Percentiles rank a stretch among this genome's conserved stretches.
phyloP scores from a whole-genome alignment of 1,139 yeast species.

The Scheffersomyces segobiensis region DNA sequence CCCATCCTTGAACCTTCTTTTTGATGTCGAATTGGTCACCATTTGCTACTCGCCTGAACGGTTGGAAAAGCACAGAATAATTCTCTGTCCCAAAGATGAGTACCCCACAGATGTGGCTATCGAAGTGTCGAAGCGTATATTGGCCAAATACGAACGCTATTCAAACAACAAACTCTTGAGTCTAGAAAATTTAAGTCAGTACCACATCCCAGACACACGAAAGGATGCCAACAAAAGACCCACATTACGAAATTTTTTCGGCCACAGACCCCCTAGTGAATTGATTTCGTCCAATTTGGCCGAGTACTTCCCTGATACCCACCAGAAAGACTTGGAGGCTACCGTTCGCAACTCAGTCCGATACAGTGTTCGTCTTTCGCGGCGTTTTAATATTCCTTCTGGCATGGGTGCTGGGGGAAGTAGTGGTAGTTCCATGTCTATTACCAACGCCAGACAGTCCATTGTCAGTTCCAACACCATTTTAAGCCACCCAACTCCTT shows the following conservation, averaged over 20 bases:
- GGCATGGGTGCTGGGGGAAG: slow-evolving; percentile 19
- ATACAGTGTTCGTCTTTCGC: slow-evolving; percentile 64
- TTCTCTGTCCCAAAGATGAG: slow-evolving; percentile 65
- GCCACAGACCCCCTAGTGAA: slow-evolving; percentile 93
- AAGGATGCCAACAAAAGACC: slow-evolving; percentile 12
- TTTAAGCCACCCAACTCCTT: slow-evolving; percentile 16
- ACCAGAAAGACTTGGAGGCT: slow-evolving; percentile 67
- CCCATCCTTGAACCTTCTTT: slow-evolving; percentile 48
- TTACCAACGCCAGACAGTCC: slow-evolving; percentile 19
- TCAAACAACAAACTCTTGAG: slow-evolving; percentile 11
- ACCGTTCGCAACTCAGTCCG: slow-evolving; percentile 84
- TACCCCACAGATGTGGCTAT: slow-evolving; percentile 68
- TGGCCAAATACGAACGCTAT: slow-evolving; percentile 33
- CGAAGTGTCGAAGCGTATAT: slow-evolving; percentile 55
- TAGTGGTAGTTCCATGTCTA: slow-evolving; percentile 19
- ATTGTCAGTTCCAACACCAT: slow-evolving; percentile 24
- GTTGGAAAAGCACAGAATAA: slow-evolving; percentile 68
- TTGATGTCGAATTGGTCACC: slow-evolving; percentile 79
- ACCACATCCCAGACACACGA: slow-evolving; percentile 25
- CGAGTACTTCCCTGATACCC: slow-evolving; percentile 89
- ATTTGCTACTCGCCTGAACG: slow-evolving; percentile 77
- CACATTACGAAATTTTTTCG: slow-evolving; percentile 60
- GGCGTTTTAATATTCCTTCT: slow-evolving; percentile 33
- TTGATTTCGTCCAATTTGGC: slow-evolving; percentile 85
- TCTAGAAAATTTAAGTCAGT: slow-evolving; percentile 20